Evolutionary conservation across 2,329 filamentous ascomycete species (phyloP), one percentile per base, ranked within the genome.

Genomic region (Fusarium robinianum): DNA sequence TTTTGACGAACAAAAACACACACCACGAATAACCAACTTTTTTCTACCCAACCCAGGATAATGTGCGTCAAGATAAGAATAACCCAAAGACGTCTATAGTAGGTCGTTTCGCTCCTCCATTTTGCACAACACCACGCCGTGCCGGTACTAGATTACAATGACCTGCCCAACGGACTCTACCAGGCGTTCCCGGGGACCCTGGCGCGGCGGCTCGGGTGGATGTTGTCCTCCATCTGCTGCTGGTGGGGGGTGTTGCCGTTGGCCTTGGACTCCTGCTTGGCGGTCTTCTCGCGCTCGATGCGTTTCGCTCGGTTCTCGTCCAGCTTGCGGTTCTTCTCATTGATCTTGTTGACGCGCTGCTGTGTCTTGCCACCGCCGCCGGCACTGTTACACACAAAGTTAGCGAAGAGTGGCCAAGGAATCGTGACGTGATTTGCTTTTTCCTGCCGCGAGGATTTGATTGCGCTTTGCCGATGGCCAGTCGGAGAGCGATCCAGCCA

Each of bases 321-420:
- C 35, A 96, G 78, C 72, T 91, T 92, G 61, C 80, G 75, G 72
- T 97, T 96, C 80, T 96, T 96, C 45, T 79, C 79, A 61, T 81
- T 77, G 67, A 97, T 89, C 73, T 91, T 94, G 45, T 84, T 79
- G 63, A 80, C 82, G 53, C 92, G 78, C 43, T 77, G 72, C 53
- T 83, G 77, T 31, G 82, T 88, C 67, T 90, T 95, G 50, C 85
- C 85, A 48, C 92, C 92, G 26, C 91, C 91, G 37, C 91, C 91
- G 46, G 88, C 91, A 57, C 86, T 89, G 53, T 53, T 30, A n/a
- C n/a, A 12, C 22, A 31, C n/a, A 16, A 23, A 25, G 42, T 51
- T 34, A 54, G 48, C 23, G 33, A 34, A 8, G 9, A 34, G 41
- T 32, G 8, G 11, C 6, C 23, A 32, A 34, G 7, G 9, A 34